Evolutionary conservation across 345 rosid genomes (phyloP), one percentile per base, ranked within the genome.

Genomic region (Ceriops tagal): DNA sequence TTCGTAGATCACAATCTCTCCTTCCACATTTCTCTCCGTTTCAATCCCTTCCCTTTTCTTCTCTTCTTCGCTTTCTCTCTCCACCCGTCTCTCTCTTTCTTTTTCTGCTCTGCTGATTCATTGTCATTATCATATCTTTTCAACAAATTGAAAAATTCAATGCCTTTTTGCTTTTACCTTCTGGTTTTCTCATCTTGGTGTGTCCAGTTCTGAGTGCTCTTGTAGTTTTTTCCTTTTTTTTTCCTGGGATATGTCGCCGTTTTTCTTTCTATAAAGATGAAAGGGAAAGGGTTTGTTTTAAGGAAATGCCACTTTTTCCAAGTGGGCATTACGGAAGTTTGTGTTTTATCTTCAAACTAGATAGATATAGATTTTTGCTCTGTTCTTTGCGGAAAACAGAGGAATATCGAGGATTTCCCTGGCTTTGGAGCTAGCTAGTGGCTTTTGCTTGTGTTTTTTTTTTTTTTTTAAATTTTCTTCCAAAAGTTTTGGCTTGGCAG

Each of bases 121-220:
- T 10, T 39, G 46, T 39, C 11, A 39, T 39, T 10, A 11, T 3
- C 46, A 2, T 39, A 39, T 39, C 46, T 34, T 57, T 27, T 57
- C 35, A n/a, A 6, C 39, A 65, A 52, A 52, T 51, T 30, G 18
- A 13, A 35, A 26, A 21, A 39, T 39, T 39, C 46, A 11, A 21
- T 24, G 13, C 32, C 30, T 4, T 15, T 65, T 16, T 35, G 7
- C 35, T n/a, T 1, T 49, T 58, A 55, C 53, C 58, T 51, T 28
- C 20, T 31, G 30, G 7, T 70, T 70, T 72, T 64, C 58, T 69
- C 55, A 46, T 58, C 53, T 71, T 76, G 77, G 51, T 64, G 13
- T 53, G 37, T 34, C 68, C 58, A 37, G 16, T 68, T 52, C 61
- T 28, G 35, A 16, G 19, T 37, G 46, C 15, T 39, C 46, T 39